phyloP scores from a whole-genome alignment of 2,329 filamentous ascomycete genomes.

The Alternaria consortialis region DNA sequence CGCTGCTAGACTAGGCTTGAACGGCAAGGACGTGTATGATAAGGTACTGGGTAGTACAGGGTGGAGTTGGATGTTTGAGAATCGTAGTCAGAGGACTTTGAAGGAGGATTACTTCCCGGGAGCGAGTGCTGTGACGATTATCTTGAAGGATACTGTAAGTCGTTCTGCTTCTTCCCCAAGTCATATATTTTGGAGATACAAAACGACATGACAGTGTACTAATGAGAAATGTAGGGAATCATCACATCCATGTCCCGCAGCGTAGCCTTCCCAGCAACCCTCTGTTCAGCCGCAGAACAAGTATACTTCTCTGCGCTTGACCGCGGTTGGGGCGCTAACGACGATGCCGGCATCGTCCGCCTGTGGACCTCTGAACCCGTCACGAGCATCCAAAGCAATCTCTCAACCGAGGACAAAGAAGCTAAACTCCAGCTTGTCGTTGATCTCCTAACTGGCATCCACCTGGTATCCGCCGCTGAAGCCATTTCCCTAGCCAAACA shows the following conservation, averaged over 20 bases:
- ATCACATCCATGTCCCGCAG: slow-evolving; percentile 72
- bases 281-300: slow-evolving; percentile 71
- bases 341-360: slow-evolving; percentile 66
- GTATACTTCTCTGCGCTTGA: slow-evolving; percentile 68
- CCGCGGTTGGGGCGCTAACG: slow-evolving; percentile 64
- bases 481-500: slow-evolving; percentile 50
- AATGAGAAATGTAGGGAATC: slow-evolving; percentile 59
- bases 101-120: slow-evolving; percentile 60
- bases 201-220: neutral
- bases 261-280: slow-evolving; percentile 66
- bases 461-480: slow-evolving; percentile 50
- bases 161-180: too few species aligned
- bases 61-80: slow-evolving; percentile 66
- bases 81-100: slow-evolving; percentile 64
- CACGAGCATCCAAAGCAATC: slow-evolving; percentile 33
- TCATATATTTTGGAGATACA: neutral
- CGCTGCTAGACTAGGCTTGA: slow-evolving; percentile 62
- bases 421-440: slow-evolving; percentile 48
- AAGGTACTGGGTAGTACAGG: slow-evolving; percentile 57
- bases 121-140: slow-evolving; percentile 57
- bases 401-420: slow-evolving; percentile 39
- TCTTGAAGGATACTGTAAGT: slow-evolving; percentile 57
- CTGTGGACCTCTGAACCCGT: slow-evolving; percentile 59
- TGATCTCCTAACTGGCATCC: slow-evolving; percentile 46
- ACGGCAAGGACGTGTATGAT: slow-evolving; percentile 60